These are phyloP conservation scores for Lodderomyces oxycetoniae DNA, from an alignment of 1,139 yeast genomes.

Conservation along the genomic window DNA sequence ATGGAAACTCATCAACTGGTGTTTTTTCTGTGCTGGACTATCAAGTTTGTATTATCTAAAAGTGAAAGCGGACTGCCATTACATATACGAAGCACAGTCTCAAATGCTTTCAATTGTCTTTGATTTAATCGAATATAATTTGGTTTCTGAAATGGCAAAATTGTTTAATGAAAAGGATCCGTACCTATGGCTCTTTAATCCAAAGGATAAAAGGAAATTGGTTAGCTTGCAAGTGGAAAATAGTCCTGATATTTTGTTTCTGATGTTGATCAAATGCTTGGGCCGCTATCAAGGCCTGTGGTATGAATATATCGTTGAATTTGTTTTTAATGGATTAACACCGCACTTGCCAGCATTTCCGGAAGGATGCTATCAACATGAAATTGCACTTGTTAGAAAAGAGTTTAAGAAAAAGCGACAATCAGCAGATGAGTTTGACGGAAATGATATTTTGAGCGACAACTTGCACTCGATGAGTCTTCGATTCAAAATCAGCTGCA, in stretches of 20 bases:
- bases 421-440: too few species aligned
- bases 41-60: constrained; percentile 10
- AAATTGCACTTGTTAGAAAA: constrained; percentile 19
- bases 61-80: constrained; percentile 17
- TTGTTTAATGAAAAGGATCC: constrained; percentile 7
- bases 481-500: constrained; percentile 21
- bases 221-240: constrained; percentile 8
- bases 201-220: constrained; percentile 1
- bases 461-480: constrained; percentile 26
- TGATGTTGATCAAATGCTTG: constrained; percentile 18
- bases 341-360: constrained; percentile 15
- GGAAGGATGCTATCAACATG: constrained; percentile 28
- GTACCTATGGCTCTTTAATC: not conserved
- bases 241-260: constrained; percentile 9
- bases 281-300: constrained; percentile 19
- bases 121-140: constrained; percentile 20
- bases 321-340: constrained; percentile 26
- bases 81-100: constrained; percentile 20
- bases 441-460: constrained; percentile 16
- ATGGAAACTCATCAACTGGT: constrained; percentile 34
- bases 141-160: constrained; percentile 13
- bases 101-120: constrained; percentile 20
- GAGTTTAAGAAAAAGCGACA: constrained; percentile 12
- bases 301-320: constrained; percentile 33
- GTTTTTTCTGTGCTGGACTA: constrained; percentile 31